Evolutionary conservation across 164 flowering plant genomes (phyloP).

Genomic region (Nymphaea thermarum): DNA sequence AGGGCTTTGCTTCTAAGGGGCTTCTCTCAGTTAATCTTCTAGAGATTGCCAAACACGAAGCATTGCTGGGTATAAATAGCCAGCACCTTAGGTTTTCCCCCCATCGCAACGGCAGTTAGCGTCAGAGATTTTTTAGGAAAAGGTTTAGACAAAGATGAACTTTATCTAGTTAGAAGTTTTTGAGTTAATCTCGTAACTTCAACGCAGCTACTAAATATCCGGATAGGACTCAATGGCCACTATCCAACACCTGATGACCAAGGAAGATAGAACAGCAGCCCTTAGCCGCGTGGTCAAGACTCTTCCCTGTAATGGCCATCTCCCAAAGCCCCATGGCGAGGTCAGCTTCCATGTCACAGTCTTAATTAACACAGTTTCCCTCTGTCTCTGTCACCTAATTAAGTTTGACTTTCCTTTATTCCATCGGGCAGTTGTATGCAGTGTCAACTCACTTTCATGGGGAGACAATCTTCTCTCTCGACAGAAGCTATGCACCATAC

Average conservation of each 20-base stretch:
- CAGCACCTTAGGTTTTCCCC: no score
- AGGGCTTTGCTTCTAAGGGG: no score
- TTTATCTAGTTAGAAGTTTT: no score
- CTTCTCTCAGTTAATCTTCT: no score
- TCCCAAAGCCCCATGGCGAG: conserved; percentile 2
- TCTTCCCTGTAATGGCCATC: not conserved
- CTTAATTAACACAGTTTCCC: no score
- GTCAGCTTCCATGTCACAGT: not conserved
- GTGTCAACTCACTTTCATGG: conserved; percentile 1
- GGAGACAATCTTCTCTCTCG: not conserved
- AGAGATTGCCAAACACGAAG: no score
- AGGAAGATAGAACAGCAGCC: conserved; percentile 1
- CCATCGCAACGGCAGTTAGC: no score
- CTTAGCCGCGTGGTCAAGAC: not conserved
- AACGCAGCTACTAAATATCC: no score
- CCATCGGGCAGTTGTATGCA: not conserved
- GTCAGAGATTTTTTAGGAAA: not conserved
- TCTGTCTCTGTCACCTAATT: not conserved
- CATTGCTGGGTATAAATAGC: no score
- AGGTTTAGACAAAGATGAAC: no score
- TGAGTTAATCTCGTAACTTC: no score
- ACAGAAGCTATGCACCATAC: conserved; percentile 3
- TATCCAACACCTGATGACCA: not conserved
- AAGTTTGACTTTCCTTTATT: not conserved
- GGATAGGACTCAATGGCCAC: no score